A percentile compares a stretch with the other conserved stretches of the same genome.
Evolutionary conservation across 1,139 yeast genomes (phyloP).

Genomic region (Meyerozyma guilliermondii): DNA sequence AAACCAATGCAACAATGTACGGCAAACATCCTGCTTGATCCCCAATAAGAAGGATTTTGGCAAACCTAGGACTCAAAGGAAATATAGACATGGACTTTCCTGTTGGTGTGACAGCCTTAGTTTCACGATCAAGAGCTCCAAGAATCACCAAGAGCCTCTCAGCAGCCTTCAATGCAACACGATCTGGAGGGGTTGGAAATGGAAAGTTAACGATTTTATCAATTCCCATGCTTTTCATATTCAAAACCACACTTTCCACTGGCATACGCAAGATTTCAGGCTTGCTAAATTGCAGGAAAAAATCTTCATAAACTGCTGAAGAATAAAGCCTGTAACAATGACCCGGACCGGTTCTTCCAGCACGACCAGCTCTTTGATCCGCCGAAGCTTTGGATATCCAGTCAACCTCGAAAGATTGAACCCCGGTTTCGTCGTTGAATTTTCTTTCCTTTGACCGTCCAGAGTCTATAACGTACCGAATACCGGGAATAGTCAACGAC

Average conservation of each 20-base stretch:
- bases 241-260: slow-evolving; percentile 86
- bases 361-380: slow-evolving; percentile 94
- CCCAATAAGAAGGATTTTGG: slow-evolving; percentile 85
- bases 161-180: slow-evolving; percentile 56
- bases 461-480: slow-evolving; percentile 90
- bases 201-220: slow-evolving; percentile 89
- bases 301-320: slow-evolving; percentile 90
- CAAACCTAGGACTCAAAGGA: slow-evolving; percentile 91
- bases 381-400: slow-evolving; percentile 97
- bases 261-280: slow-evolving; percentile 97
- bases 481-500: slow-evolving; percentile 92
- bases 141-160: slow-evolving; percentile 62
- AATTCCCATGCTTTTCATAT: slow-evolving; percentile 97
- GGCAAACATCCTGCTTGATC: slow-evolving; percentile 84
- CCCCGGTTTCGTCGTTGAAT: slow-evolving; percentile 79
- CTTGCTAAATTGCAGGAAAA: slow-evolving; percentile 71
- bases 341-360: slow-evolving; percentile 99
- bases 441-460: slow-evolving; percentile 91
- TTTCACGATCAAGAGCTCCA: slow-evolving; percentile 67
- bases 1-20: slow-evolving; percentile 81
- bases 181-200: slow-evolving; percentile 91
- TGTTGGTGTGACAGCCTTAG: slow-evolving; percentile 56
- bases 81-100: slow-evolving; percentile 86
- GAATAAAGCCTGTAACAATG: slow-evolving; percentile 91
- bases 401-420: slow-evolving; percentile 84